These are phyloP conservation scores for Vitrella brassicaformis DNA, from an alignment of 73 alveolate genomes.

Conservation along the genomic window DNA sequence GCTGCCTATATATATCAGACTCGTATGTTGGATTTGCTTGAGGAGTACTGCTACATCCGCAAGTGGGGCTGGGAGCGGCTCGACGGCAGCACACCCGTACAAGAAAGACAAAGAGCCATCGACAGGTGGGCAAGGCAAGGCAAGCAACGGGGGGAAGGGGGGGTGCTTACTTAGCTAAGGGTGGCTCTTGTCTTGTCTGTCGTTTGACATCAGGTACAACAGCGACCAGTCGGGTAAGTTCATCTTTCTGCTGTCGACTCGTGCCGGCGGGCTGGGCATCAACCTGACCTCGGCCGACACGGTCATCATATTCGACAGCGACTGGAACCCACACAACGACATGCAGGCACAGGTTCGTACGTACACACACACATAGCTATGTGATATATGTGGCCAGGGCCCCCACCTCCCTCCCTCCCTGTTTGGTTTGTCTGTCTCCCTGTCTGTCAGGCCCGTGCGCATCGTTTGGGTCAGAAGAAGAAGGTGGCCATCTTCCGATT, in stretches of 20 bases:
- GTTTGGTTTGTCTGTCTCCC: neutral
- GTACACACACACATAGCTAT: too few species aligned
- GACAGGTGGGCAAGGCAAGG: slow-evolving; percentile 1
- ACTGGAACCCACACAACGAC: slow-evolving; percentile 97
- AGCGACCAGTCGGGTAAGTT: slow-evolving; percentile 21
- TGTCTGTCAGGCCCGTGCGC: slow-evolving; percentile 83
- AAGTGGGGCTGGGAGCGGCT: slow-evolving; percentile 48
- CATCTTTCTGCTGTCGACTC: slow-evolving; percentile 83
- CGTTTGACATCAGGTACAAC: neutral
- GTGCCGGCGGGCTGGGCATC: slow-evolving; percentile 97
- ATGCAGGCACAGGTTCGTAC: slow-evolving; percentile 46
- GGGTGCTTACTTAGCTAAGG: too few species aligned
- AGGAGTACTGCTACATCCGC: slow-evolving; percentile 87
- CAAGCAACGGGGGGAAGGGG: too few species aligned
- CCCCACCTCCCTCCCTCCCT: too few species aligned
- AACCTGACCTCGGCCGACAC: slow-evolving; percentile 92
- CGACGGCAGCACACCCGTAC: slow-evolving; percentile 18
- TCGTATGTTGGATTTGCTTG: too few species aligned
- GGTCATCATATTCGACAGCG: slow-evolving; percentile 94
- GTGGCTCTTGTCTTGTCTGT: neutral
- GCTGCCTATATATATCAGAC: too few species aligned
- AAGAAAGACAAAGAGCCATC: slow-evolving; percentile 48
- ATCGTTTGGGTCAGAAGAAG: slow-evolving; percentile 89
- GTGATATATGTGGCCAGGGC: too few species aligned
- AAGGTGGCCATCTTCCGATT: slow-evolving; percentile 89